These are phyloP conservation scores for Mortierella hygrophila DNA, from an alignment of 192 early-diverging fungal species.

Conservation along the genomic window DNA sequence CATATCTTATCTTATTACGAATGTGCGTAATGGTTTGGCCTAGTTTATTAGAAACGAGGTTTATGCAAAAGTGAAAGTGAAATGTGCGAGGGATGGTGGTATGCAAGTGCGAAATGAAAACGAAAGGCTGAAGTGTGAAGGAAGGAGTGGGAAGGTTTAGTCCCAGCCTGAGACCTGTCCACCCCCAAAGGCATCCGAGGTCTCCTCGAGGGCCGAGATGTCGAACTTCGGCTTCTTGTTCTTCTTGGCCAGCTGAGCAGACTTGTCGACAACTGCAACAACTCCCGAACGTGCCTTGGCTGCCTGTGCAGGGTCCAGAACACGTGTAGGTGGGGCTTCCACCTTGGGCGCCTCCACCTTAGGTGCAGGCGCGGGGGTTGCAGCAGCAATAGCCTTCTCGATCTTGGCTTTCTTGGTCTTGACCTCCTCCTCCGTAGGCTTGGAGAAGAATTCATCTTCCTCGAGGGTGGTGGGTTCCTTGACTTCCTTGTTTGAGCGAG, in stretches of 20 bases:
- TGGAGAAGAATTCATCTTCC: constrained; percentile 52
- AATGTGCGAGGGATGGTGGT: neutral
- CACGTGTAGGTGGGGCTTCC: neutral
- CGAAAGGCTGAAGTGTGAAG: neutral
- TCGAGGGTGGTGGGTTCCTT: constrained; percentile 39
- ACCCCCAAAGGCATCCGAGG: constrained; percentile 48
- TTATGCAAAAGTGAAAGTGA: neutral
- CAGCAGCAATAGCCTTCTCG: constrained; percentile 26
- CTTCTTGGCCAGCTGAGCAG: constrained; percentile 59
- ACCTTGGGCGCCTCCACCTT: neutral
- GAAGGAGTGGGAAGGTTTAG: constrained; percentile 5
- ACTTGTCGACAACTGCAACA: constrained; percentile 60
- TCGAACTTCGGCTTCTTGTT: constrained; percentile 60
- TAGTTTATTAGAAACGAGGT: neutral
- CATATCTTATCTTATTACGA: neutral
- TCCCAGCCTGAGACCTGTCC: constrained; percentile 47
- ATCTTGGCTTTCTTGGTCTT: constrained; percentile 44
- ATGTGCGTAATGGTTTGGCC: neutral
- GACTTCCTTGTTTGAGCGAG: constrained; percentile 38
- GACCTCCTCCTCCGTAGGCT: constrained; percentile 34
- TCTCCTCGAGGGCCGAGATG: constrained; percentile 60
- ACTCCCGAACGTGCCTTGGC: constrained; percentile 58
- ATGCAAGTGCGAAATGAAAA: neutral
- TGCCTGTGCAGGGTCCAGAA: constrained; percentile 34
- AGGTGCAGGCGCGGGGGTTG: constrained; percentile 4